A percentile compares a stretch with the other conserved stretches of the same genome.
phyloP scores from a whole-genome alignment of 108 stramenopile species.

The Nitzschia sp. region DNA sequence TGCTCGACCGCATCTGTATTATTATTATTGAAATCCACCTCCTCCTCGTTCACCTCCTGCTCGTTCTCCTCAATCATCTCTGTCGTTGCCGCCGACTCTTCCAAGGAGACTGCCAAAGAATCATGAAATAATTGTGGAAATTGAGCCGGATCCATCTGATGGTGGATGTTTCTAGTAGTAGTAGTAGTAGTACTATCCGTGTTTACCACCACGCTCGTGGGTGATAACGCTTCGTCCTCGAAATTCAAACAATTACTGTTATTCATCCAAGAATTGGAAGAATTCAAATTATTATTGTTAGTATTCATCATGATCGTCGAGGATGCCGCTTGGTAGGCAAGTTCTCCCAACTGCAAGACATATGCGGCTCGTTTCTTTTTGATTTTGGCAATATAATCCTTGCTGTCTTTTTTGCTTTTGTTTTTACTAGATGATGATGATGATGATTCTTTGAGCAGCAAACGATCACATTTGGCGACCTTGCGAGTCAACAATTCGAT shows the following conservation, averaged over 20 bases:
- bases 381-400: neutral
- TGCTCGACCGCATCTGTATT: neutral
- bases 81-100: neutral
- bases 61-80: neutral
- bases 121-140: neutral
- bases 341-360: slow-evolving; percentile 4
- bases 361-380: slow-evolving; percentile 2
- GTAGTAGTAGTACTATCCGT: too few species aligned
- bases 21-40: neutral
- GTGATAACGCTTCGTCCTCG: too few species aligned
- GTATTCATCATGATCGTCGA: neutral
- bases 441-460: neutral
- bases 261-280: too few species aligned
- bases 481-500: slow-evolving; percentile 5
- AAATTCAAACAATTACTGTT: too few species aligned
- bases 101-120: slow-evolving; percentile 10
- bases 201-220: too few species aligned
- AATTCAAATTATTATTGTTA: neutral
- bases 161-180: too few species aligned
- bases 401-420: neutral
- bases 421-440: neutral
- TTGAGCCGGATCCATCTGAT: too few species aligned
- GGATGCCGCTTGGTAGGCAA: slow-evolving; percentile 7
- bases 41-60: neutral
- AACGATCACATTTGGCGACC: slow-evolving; percentile 18